Conservation (phyloP, 306 rosid species). For the Potentilla sterilis region DNA sequence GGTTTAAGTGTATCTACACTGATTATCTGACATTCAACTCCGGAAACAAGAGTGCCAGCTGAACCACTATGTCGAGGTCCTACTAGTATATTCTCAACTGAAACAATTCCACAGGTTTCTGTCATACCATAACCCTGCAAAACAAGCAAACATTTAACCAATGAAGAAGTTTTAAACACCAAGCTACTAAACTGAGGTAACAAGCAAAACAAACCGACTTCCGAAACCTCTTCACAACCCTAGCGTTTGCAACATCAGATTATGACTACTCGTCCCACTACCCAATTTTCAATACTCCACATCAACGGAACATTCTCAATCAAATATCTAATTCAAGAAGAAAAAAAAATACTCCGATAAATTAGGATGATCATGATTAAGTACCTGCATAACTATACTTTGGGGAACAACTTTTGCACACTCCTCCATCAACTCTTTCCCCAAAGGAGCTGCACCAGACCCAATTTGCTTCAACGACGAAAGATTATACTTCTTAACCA, state of each 20-base stretch:
- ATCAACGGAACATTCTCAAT: neutral
- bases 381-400: constrained; percentile 52
- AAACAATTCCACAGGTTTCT: constrained; percentile 72
- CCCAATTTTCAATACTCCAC: neutral
- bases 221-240: neutral
- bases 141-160: constrained; percentile 11
- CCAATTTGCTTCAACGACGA: constrained; percentile 64
- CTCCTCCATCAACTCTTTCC: constrained; percentile 78
- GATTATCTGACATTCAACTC: constrained; percentile 75
- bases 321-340: neutral
- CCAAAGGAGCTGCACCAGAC: constrained; percentile 90
- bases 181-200: neutral
- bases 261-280: neutral
- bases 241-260: neutral
- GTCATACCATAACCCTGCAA: constrained; percentile 94
- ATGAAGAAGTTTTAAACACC: neutral
- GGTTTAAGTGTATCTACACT: constrained; percentile 76
- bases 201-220: neutral
- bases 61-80: constrained; percentile 69
- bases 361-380: neutral
- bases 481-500: constrained; percentile 53
- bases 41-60: constrained; percentile 61
- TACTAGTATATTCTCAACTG: constrained; percentile 46
- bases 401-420: constrained; percentile 51
- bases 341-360: neutral